These are phyloP conservation scores for Daldinia concentrica DNA, from an alignment of 495 filamentous ascomycete species.

Conservation along the genomic window DNA sequence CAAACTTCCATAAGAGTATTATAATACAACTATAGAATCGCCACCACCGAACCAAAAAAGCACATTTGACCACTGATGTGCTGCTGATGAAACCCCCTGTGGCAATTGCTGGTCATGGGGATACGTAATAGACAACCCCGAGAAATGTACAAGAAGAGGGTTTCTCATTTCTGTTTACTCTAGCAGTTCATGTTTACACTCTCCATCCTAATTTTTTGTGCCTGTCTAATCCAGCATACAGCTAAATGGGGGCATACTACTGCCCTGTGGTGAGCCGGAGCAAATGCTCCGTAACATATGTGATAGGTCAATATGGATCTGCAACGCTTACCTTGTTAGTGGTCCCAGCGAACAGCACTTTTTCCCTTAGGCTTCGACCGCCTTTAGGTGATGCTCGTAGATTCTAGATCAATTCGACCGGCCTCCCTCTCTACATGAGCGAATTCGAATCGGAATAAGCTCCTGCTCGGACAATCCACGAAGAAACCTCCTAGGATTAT, in stretches of 20 bases:
- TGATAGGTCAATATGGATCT: constrained; percentile 48
- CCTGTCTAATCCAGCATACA: constrained; percentile 42
- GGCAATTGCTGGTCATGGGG: constrained; percentile 48
- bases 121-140: constrained; percentile 43
- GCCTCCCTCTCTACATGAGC: constrained; percentile 21
- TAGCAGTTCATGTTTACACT: constrained; percentile 36
- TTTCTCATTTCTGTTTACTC: constrained; percentile 41
- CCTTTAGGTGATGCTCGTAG: constrained; percentile 26
- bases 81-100: constrained; percentile 43
- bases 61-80: constrained; percentile 35
- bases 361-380: constrained; percentile 30
- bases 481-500: constrained; percentile 6
- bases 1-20: constrained; percentile 21
- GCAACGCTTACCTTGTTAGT: constrained; percentile 50
- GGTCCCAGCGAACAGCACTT: constrained; percentile 30
- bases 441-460: constrained; percentile 13
- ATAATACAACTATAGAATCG: constrained; percentile 35
- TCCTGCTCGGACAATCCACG: not conserved
- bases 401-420: constrained; percentile 34
- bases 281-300: constrained; percentile 44
- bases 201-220: constrained; percentile 44
- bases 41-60: constrained; percentile 38
- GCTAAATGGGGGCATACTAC: constrained; percentile 41
- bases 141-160: constrained; percentile 33
- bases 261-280: constrained; percentile 47